Base-by-base conservation (phyloP, 2,329 filamentous ascomycete genomes). In the Penicillium sp. region DNA sequence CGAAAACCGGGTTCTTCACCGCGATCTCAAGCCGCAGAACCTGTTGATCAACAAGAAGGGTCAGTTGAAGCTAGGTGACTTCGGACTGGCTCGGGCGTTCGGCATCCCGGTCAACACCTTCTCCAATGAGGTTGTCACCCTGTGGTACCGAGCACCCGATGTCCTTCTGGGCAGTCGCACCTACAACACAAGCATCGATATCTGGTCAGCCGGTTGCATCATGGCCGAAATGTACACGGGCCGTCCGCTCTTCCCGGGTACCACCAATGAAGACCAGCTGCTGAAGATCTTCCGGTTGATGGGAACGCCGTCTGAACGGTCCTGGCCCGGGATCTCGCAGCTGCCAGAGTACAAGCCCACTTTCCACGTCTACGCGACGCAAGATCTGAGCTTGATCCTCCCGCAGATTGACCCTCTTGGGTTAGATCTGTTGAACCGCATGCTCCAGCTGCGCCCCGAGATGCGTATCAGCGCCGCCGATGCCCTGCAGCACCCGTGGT, bases 201-300 rank as follows among this genome's bases (percentile, higher is more conserved):
- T 98, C 68, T 98, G 93, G 93, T 95, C 89, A 6, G 93, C 93
- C 6, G 93, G 93, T 49, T 98, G 93, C 72, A 98, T 98, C 77
- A 97, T 98, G 93, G 93, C 93, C 8, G 93, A 98, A 74, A 96
- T 98, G 90, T 97, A 95, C 72, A 96, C 92, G 0, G 93, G 93
- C 3, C 82, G 93, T 15, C 93, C 93, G 0, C 80, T 98, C 6
- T 98, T 98, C 75, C 93, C 93, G 0, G 93, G 93, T 50, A 98
- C 93, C 1, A 96, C 93, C 32, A 98, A 98, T 69, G 93, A 98
- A 71, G 93, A 98, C 67, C 93, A 98, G 71, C 84, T 97, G 44
- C 81, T 95, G 56, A 90, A 95, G 69, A 98, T 98, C 71, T 98
- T 98, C 80, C 83, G 93, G 52, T 86, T 98, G 53, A 98, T 98